A percentile compares a stretch with the other conserved stretches of the same genome.
Evolutionary conservation across 768 basidiomycete genomes (phyloP).

Genomic region (Polyporus arcularius): DNA sequence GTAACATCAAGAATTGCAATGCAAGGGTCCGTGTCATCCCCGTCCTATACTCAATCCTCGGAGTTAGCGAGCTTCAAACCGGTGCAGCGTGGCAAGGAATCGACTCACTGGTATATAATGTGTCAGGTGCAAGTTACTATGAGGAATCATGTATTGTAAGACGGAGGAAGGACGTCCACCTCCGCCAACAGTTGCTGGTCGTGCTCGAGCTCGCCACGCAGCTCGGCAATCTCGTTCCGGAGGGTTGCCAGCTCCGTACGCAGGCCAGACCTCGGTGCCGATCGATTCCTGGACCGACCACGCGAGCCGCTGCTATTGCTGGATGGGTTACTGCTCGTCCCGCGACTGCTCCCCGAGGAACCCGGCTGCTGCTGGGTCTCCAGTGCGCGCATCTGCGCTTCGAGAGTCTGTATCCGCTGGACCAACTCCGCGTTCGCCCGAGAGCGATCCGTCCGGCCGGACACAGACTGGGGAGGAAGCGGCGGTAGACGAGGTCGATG

Average conservation of each 20-base stretch:
- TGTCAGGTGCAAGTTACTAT: too few species aligned
- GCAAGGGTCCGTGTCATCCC: too few species aligned
- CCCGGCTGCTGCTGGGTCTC: background rate
- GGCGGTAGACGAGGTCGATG: background rate
- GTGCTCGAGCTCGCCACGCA: background rate
- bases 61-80: too few species aligned
- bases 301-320: background rate
- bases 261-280: background rate
- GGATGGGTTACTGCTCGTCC: background rate
- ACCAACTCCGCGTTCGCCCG: background rate
- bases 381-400: background rate
- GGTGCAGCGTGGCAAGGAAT: too few species aligned
- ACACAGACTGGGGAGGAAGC: background rate
- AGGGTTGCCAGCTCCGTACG: background rate
- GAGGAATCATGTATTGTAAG: background rate
- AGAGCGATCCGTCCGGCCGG: background rate
- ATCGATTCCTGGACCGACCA: background rate
- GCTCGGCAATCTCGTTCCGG: background rate
- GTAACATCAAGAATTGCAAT: too few species aligned
- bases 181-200: background rate
- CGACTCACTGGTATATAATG: too few species aligned
- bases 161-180: background rate
- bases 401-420: background rate
- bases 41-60: too few species aligned
- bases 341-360: background rate